Base-by-base conservation (phyloP, 2,329 filamentous ascomycete species). In the Orbilia javanica region DNA sequence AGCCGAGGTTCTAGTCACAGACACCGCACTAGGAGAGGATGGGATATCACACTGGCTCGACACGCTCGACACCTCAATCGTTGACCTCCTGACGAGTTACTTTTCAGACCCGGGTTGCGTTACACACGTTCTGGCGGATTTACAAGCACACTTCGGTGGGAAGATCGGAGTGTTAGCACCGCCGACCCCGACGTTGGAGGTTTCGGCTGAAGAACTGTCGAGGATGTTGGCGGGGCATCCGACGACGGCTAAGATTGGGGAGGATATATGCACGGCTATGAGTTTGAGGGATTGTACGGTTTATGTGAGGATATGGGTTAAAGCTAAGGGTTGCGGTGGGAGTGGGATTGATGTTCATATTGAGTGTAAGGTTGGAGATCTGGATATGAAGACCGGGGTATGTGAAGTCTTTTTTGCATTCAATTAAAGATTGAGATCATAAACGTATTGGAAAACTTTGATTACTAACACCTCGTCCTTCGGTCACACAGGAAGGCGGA, bases 181-280 rank as follows among this genome's bases (percentile, higher is more conserved):
- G 10, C 73, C 73, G 7, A 77, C 73, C 3, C 73, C 73, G n/a
- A 71, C 66, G 2, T 42, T 77, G 6, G 73, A 77, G 13, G 57
- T 77, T n/a, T 77, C 73, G 1, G 73, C 73, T n/a, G 73, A 77
- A n/a, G 66, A 77, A 36, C 18, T 77, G 6, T 31, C 79, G 55
- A 29, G 81, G 75, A 7, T 80, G 80, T n/a, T 81, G 67, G 57
- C 72, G 53, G 27, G 63, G 42, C 48, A 64, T 79, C 74, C 74
- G 13, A 79, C 74, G 15, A 79, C 68, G 4, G 71, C 71, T 5
- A 72, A 79, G 46, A 64, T 66, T 27, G 71, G 67, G 1, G 79
- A 79, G 15, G 80, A 82, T 66, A 80, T 81, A 18, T 81, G 81
- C 69, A 81, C 79, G 1, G 81, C 81, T 4, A 81, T 82, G 81